Evolutionary conservation across 352 stramenopile genomes (phyloP), one percentile per base, ranked within the genome.

Genomic region (Pythium inflatum): DNA sequence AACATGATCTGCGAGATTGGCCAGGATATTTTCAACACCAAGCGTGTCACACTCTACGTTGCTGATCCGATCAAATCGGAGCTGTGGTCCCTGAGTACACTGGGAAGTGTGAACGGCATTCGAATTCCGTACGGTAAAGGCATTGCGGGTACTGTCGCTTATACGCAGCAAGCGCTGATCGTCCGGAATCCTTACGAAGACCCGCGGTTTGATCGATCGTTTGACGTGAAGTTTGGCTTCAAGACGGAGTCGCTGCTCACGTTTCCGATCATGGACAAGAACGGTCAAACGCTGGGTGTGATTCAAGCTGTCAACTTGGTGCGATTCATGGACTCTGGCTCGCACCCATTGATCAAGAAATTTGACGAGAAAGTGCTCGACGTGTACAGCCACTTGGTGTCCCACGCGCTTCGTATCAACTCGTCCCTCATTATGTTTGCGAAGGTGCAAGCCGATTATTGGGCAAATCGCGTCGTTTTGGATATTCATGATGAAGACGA

Each of bases 201-300:
- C 50, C 69, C 82, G 16, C 85, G 84, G 20, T 96, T 96, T 66
- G 88, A 95, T 68, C 74, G 70, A 6, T 92, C 86, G 45, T 88
- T 94, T 28, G 89, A 97, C 73, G 60, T 82, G 36, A 90, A 89
- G 70, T 90, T 90, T 49, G 86, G 87, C 34, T 97, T 93, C 78
- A 89, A 89, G 57, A 95, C 90, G 0, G 81, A 92, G 43, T 91
- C 80, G 31, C 62, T 93, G 16, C 66, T 95, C 22, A 90, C 82
- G 13, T 83, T 95, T 13, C 86, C 88, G 1, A 79, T 97, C 13
- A 59, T 90, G 16, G 76, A 91, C 46, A 83, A 81, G 38, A 85
- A 86, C 22, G 82, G 81, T 9, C 82, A 89, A 71, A 90, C 81
- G 3, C 67, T 93, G 6, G 86, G 82, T 24, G 86, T 93, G 28